Conservation (phyloP, 495 filamentous ascomycete genomes). For the Hypoxylon rickii region DNA sequence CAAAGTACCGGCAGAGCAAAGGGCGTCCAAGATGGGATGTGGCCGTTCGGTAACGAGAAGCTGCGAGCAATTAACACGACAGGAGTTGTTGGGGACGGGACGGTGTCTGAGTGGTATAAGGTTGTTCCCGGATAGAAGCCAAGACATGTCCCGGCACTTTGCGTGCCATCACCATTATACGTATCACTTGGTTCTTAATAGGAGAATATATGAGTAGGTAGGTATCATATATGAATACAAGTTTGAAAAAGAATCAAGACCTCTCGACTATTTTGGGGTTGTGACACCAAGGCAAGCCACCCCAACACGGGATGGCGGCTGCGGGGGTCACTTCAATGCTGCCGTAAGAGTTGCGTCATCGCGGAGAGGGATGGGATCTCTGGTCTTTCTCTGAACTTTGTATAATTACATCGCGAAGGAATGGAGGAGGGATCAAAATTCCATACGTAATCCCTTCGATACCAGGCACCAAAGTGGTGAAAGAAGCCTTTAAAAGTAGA, state of each 20-base stretch:
- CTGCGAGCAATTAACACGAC: background rate
- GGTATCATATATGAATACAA: too few species aligned
- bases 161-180: background rate
- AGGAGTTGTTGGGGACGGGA: too few species aligned
- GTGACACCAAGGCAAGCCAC: constrained; percentile 8
- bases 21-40: constrained; percentile 17
- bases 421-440: background rate
- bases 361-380: background rate
- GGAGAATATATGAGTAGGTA: too few species aligned
- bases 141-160: background rate
- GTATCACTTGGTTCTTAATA: too few species aligned
- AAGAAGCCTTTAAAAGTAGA: too few species aligned
- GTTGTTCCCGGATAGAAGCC: background rate
- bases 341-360: constrained; percentile 35
- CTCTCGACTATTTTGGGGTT: background rate
- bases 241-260: background rate
- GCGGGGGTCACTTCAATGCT: constrained; percentile 16
- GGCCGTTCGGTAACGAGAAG: constrained; percentile 10
- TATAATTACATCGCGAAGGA: too few species aligned
- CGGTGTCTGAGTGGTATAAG: too few species aligned
- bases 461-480: too few species aligned
- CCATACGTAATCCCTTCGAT: too few species aligned
- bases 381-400: too few species aligned
- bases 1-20: constrained; percentile 26
- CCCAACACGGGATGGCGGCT: constrained; percentile 5